These are phyloP conservation scores for Tubosaeta sp. DNA, from an alignment of 768 basidiomycete genomes.

Conservation along the genomic window DNA sequence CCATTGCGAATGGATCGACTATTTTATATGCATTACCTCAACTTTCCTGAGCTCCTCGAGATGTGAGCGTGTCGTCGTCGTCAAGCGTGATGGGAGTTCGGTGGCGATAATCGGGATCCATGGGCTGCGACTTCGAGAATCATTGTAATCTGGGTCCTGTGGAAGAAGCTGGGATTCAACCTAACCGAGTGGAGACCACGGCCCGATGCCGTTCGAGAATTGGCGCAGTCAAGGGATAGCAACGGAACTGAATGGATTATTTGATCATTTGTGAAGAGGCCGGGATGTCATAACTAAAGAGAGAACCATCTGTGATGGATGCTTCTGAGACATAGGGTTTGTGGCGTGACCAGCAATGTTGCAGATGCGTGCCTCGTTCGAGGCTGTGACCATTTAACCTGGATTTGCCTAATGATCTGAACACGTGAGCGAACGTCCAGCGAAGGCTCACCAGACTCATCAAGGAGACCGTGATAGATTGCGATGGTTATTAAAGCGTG, in stretches of 20 bases:
- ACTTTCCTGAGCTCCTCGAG: constrained; percentile 9
- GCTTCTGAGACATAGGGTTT: constrained; percentile 13
- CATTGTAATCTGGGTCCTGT: constrained; percentile 14
- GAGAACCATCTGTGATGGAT: constrained; percentile 6
- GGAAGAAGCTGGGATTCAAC: constrained; percentile 17
- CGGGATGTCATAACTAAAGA: constrained; percentile 13
- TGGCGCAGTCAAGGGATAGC: constrained; percentile 8
- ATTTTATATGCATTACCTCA: constrained; percentile 18
- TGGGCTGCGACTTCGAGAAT: constrained; percentile 16
- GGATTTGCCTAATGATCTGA: constrained; percentile 6
- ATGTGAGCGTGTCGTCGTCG: constrained; percentile 11
- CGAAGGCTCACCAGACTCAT: constrained; percentile 17
- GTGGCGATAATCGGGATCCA: constrained; percentile 21
- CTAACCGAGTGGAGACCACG: constrained; percentile 22
- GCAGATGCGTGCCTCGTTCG: constrained; percentile 17
- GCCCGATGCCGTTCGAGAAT: constrained; percentile 17
- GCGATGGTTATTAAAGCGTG: constrained; percentile 5
- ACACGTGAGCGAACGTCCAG: constrained; percentile 16
- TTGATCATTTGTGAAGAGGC: constrained; percentile 14
- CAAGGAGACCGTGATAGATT: constrained; percentile 19
- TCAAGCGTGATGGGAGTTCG: constrained; percentile 14
- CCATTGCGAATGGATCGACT: constrained; percentile 9
- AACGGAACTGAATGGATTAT: constrained; percentile 10
- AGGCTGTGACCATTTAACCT: constrained; percentile 17
- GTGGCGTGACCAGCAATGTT: constrained; percentile 10